These are phyloP conservation scores for Cicer arietinum DNA, from an alignment of 306 rosid species.

Conservation along the genomic window DNA sequence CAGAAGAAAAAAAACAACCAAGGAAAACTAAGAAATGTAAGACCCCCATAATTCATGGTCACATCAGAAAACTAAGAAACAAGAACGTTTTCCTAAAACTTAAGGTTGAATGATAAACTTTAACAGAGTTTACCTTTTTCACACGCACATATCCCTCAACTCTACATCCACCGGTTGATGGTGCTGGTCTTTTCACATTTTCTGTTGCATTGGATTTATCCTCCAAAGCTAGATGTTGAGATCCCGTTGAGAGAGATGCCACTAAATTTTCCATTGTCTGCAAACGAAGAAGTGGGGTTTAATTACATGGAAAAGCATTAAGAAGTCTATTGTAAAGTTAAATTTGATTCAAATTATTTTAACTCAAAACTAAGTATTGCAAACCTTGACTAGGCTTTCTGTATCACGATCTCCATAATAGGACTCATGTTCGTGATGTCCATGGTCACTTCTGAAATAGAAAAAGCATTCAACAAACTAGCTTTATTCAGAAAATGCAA, in stretches of 20 bases:
- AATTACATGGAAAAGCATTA: conserved; percentile 13
- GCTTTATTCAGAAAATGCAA: conserved; percentile 39
- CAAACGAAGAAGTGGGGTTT: conserved; percentile 25
- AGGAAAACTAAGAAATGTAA: conserved; percentile 25
- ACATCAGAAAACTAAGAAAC: conserved; percentile 32
- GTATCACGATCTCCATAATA: conserved; percentile 96
- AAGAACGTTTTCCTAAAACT: background rate
- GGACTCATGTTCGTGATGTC: conserved; percentile 96
- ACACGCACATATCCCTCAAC: conserved; percentile 93
- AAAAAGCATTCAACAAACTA: conserved; percentile 31
- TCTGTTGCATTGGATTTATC: conserved; percentile 61
- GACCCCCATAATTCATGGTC: conserved; percentile 11
- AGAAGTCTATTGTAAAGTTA: conserved; percentile 21
- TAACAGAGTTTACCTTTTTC: conserved; percentile 70
- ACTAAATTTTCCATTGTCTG: conserved; percentile 82
- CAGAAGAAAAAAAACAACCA: background rate
- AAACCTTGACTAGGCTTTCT: conserved; percentile 88
- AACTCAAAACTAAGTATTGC: conserved; percentile 35
- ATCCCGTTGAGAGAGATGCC: conserved; percentile 62
- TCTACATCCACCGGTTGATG: conserved; percentile 88
- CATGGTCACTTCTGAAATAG: conserved; percentile 79
- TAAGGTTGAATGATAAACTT: conserved; percentile 26
- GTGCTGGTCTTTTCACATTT: conserved; percentile 83
- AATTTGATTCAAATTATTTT: conserved; percentile 33
- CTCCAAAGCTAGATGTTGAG: conserved; percentile 67